Evolutionary conservation across 2,329 filamentous ascomycete species (phyloP).

Genomic region (Chalara sp.): DNA sequence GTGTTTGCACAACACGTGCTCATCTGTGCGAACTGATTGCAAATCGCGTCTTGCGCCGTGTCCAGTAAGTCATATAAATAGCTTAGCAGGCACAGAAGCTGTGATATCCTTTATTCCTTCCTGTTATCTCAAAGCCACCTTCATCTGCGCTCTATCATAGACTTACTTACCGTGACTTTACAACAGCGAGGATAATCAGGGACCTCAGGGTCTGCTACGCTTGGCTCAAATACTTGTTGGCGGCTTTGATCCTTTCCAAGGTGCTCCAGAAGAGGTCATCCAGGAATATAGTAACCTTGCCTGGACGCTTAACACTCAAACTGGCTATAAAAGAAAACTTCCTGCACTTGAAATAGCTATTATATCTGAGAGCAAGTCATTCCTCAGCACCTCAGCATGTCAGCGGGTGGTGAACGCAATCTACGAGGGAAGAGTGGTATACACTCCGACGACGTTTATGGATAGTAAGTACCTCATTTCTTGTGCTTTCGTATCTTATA

Average conservation of each 20-base stretch:
- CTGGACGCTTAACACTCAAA: slow-evolving; percentile 35
- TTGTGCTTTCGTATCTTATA: no score
- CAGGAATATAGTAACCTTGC: slow-evolving; percentile 40
- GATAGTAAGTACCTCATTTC: slow-evolving; percentile 38
- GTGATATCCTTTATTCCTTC: no score
- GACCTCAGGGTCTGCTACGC: slow-evolving; percentile 62
- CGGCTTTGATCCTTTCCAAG: slow-evolving; percentile 80
- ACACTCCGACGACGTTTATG: slow-evolving; percentile 74
- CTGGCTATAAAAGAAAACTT: slow-evolving; percentile 41
- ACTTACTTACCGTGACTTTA: no score
- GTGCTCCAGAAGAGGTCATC: slow-evolving; percentile 62
- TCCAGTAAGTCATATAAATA: slow-evolving; percentile 37
- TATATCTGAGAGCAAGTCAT: slow-evolving; percentile 72
- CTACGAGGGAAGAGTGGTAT: slow-evolving; percentile 73
- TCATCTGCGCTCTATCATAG: no score
- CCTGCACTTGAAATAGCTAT: slow-evolving; percentile 80
- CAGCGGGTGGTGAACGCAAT: slow-evolving; percentile 79
- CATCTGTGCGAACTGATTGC: slow-evolving; percentile 76
- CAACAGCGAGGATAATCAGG: slow-evolving; percentile 58
- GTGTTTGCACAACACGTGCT: slow-evolving; percentile 72
- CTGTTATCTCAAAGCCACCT: no score
- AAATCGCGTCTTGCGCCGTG: slow-evolving; percentile 68
- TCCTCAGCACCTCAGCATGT: slow-evolving; percentile 70
- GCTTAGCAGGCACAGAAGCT: no score
- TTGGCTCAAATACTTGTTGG: slow-evolving; percentile 76